phyloP scores from a whole-genome alignment of 306 rosid genomes.

The Styphnolobium japonicum region DNA sequence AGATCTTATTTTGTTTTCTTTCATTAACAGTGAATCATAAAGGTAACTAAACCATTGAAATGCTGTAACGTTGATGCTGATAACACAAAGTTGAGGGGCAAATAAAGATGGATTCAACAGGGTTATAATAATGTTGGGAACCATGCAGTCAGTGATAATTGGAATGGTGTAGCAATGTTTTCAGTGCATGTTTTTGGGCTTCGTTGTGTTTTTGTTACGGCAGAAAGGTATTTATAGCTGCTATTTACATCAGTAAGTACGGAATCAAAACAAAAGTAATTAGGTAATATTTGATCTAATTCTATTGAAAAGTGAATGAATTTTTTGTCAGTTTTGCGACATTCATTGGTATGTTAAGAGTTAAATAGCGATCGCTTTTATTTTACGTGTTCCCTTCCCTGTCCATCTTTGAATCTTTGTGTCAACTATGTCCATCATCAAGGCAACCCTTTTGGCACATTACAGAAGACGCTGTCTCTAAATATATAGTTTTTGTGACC shows the following conservation, averaged over 20 bases:
- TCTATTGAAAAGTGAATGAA: background rate
- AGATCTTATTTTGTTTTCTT: background rate
- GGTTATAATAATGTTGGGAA: background rate
- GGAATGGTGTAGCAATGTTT: no score
- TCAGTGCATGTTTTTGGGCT: no score
- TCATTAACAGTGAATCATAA: no score
- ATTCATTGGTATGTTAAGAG: background rate
- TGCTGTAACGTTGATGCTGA: background rate
- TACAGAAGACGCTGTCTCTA: background rate
- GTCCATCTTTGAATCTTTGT: slow-evolving; percentile 6
- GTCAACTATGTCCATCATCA: background rate
- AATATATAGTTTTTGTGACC: background rate
- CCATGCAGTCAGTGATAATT: background rate
- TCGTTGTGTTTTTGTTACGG: no score
- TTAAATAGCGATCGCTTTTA: background rate
- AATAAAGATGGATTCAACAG: background rate
- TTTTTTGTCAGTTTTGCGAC: background rate
- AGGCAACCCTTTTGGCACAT: background rate
- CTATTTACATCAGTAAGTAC: no score
- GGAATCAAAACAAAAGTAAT: no score
- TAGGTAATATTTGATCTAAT: background rate
- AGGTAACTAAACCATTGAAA: background rate
- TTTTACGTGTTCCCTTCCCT: background rate
- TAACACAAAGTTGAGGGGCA: background rate
- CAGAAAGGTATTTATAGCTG: no score